Conservation (phyloP, 2,329 filamentous ascomycete species). For the Alternaria angustiovoidea region DNA sequence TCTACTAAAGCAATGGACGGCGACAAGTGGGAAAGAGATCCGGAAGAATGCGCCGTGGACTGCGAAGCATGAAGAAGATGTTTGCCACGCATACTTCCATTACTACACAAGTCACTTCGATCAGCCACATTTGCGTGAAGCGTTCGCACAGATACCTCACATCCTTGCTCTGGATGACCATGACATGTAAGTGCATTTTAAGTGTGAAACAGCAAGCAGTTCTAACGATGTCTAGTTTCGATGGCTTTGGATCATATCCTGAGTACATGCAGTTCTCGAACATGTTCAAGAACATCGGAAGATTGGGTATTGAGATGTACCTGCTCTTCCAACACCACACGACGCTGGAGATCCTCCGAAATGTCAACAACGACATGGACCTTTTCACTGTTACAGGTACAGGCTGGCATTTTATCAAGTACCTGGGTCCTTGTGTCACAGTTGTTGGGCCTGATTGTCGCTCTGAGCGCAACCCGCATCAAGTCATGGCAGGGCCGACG, state of each 20-base stretch:
- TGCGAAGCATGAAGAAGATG: constrained; percentile 92
- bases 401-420: constrained; percentile 99
- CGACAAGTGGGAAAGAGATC: constrained; percentile 90
- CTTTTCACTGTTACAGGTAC: constrained; percentile 97
- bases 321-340: constrained; percentile 98
- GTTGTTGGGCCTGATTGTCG: constrained; percentile 91
- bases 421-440: constrained; percentile 87
- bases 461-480: constrained; percentile 86
- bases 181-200: constrained; percentile 79
- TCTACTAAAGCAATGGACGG: constrained; percentile 91
- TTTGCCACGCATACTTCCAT: constrained; percentile 96
- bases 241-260: constrained; percentile 95
- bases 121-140: constrained; percentile 91
- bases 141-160: constrained; percentile 96
- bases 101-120: constrained; percentile 99
- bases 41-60: constrained; percentile 92
- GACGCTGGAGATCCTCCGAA: constrained; percentile 89
- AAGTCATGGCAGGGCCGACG: constrained; percentile 94
- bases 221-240: constrained; percentile 69
- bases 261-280: constrained; percentile 98
- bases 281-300: constrained; percentile 97
- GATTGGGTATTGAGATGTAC: constrained; percentile 97
- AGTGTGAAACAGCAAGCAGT: too few relatives aligned
- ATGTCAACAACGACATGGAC: constrained; percentile 85
- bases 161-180: constrained; percentile 94